These are phyloP conservation scores for Pezicula radicicola DNA, from an alignment of 2,329 filamentous ascomycete genomes.

Conservation along the genomic window DNA sequence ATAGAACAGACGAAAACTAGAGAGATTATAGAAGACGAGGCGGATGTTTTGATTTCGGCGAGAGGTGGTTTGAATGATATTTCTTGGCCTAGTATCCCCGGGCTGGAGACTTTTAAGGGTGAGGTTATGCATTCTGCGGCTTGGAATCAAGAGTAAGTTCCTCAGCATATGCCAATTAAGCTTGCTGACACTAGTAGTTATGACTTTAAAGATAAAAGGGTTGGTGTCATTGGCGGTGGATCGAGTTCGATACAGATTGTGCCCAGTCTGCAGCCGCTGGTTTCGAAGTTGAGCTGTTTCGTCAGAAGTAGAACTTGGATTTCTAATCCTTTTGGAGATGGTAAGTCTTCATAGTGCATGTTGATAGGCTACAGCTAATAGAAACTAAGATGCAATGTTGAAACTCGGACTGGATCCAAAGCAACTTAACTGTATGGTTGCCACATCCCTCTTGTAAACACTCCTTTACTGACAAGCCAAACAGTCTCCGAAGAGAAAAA, in stretches of 20 bases:
- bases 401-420: conserved; percentile 38
- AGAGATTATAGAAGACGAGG: conserved; percentile 3
- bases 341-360: too few species aligned
- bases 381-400: conserved; percentile 30
- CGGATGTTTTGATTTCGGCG: conserved; percentile 6
- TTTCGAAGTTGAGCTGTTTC: conserved; percentile 40
- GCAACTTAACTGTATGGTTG: conserved; percentile 33
- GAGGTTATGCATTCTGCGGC: conserved; percentile 38
- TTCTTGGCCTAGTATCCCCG: conserved; percentile 39
- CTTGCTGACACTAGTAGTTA: conserved; percentile 28
- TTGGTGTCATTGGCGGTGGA: conserved; percentile 51
- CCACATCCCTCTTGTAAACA: not conserved
- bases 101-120: conserved; percentile 42
- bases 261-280: conserved; percentile 43
- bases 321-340: conserved; percentile 42
- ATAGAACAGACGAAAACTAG: conserved; percentile 31
- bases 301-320: conserved; percentile 50
- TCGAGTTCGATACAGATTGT: conserved; percentile 52
- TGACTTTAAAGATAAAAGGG: conserved; percentile 43
- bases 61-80: conserved; percentile 3
- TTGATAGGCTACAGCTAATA: too few species aligned
- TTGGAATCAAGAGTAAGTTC: conserved; percentile 42
- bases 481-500: conserved; percentile 31
- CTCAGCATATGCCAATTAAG: not conserved
- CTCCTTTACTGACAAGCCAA: not conserved